Base-by-base conservation (phyloP, 495 filamentous ascomycete genomes). In the Talaromyces proteolyticus region DNA sequence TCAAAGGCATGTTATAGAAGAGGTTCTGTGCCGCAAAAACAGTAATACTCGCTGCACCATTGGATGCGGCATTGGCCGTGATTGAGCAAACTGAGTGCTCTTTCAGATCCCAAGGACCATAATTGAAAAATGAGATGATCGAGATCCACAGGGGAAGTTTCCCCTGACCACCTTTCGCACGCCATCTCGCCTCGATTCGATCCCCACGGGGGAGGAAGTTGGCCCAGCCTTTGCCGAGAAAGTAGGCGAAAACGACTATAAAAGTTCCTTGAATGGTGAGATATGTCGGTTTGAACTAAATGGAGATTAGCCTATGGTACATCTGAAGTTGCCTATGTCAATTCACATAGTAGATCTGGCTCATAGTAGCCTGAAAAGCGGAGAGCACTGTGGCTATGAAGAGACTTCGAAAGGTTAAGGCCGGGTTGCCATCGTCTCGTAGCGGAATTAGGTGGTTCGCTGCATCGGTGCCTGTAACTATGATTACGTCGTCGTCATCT, bases 341-440 rank as follows among this genome's bases (percentile, higher is more conserved):
- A 47, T 54, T 54, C 50, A 73, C 69, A 12, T 44, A 47, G 53
- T 76, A 76, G 22, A 76, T 74, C 53, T 73, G 67, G 49, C 57
- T 63, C 67, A 78, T 78, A 16, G 73, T 66, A 17, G 73, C 69
- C 44, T 73, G 69, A 55, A 78, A 74, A 20, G 59, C 68, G 0
- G 74, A 59, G 22, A 78, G 65, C 19, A 50, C 47, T 12, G 70
- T 66, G 22, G 70, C 72, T 29, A 78, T 51, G 39, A 76, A 47
- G 6, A 78, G 49, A 23, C 64, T 65, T 1, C 74, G 67, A 51
- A 78, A 75, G 19, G 67, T 78, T 44, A 76, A 53, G 10, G 72
- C 58, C 4, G 55, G 62, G 16, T 76, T 67, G 34, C 53, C 51
- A 50, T 78, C 74, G 53, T 78, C 73, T 24, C 74, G 61, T 38